Base-by-base conservation (phyloP, 108 stramenopile species). In the Cyclostephanos tholiformis region DNA sequence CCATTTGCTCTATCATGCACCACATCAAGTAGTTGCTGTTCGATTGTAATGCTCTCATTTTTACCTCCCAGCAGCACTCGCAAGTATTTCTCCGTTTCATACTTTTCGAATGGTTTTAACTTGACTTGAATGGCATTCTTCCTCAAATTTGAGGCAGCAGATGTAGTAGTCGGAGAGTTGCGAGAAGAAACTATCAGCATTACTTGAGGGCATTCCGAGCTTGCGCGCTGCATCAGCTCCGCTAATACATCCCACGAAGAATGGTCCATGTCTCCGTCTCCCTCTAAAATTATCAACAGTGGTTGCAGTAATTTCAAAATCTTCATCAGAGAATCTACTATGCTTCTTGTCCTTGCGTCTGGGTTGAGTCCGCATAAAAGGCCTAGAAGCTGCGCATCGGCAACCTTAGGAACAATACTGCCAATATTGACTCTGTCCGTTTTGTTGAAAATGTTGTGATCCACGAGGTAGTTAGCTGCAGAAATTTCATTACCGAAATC, bases 261-360 rank as follows among this genome's bases (percentile, higher is more conserved):
- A 29, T 76, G 81, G 59, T 82, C 81, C 17, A 82, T 82, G 60
- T 77, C 81, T 20, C 81, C 81, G 43, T 82, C 81, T 20, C 81
- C 81, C 43, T 82, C 81, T 25, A 82, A 56, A 9, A 82, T 66
- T 2, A 82, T 73, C 25, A 82, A 50, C 20, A 77, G 38, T 19
- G 81, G 81, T 46, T 72, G 76, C 25, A 82, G 38, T 32, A 77
- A 25, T 67, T 71, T 67, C 19, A 82, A 50, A 63, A 82, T 67
- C 65, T 82, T 82, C 67, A 82, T 82, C 52, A 82, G 43, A n/a
- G 76, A 72, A 53, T 82, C 81, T n/a, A 76, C 81, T 60, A 82
- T 82, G 13, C 66, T 75, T 49, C 61, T 65, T n/a, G 76, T 82
- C 71, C 76, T 65, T 35, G 81, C 74, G 23, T 82, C 73, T 43